A percentile compares a stretch with the other conserved stretches of the same genome.
Evolutionary conservation across 2,329 filamentous ascomycete genomes (phyloP).

Genomic region (Incumbomyces delicatus): DNA sequence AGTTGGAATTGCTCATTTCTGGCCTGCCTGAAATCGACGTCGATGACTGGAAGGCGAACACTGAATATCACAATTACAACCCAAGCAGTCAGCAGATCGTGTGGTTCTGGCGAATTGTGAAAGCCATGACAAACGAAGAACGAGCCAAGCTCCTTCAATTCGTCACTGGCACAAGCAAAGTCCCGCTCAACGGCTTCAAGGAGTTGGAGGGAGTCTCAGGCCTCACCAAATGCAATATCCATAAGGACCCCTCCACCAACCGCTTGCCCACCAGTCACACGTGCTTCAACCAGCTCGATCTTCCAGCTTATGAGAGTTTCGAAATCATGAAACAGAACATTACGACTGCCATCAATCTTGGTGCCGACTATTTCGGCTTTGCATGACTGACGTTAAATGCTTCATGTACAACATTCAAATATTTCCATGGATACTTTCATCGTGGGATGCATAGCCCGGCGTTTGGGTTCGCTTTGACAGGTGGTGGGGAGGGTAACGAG

Average conservation of each 20-base stretch:
- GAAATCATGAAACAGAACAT: slow-evolving; percentile 78
- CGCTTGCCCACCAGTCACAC: slow-evolving; percentile 93
- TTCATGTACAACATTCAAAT: slow-evolving; percentile 5
- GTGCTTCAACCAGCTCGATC: slow-evolving; percentile 98
- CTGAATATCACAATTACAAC: slow-evolving; percentile 96
- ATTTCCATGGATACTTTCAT: neutral
- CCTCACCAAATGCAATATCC: slow-evolving; percentile 95
- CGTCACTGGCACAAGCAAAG: slow-evolving; percentile 95
- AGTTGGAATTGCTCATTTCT: slow-evolving; percentile 91
- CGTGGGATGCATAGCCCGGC: slow-evolving; percentile 5
- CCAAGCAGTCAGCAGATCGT: slow-evolving; percentile 92
- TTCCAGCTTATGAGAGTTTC: slow-evolving; percentile 96
- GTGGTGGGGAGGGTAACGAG: no score
- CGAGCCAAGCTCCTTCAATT: slow-evolving; percentile 94
- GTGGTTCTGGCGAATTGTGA: slow-evolving; percentile 98
- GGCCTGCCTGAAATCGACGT: slow-evolving; percentile 94
- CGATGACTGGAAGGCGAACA: slow-evolving; percentile 98
- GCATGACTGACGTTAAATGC: slow-evolving; percentile 44
- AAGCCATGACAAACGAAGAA: slow-evolving; percentile 98
- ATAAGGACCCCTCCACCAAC: slow-evolving; percentile 63
- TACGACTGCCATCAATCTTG: slow-evolving; percentile 93
- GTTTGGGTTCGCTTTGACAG: neutral
- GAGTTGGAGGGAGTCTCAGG: slow-evolving; percentile 99
- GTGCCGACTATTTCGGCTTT: slow-evolving; percentile 95
- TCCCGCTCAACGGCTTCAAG: slow-evolving; percentile 96